Percentiles rank a stretch among this genome's conserved stretches.
Conservation (phyloP, 768 basidiomycete genomes). For the Hypholoma fasciculare region DNA sequence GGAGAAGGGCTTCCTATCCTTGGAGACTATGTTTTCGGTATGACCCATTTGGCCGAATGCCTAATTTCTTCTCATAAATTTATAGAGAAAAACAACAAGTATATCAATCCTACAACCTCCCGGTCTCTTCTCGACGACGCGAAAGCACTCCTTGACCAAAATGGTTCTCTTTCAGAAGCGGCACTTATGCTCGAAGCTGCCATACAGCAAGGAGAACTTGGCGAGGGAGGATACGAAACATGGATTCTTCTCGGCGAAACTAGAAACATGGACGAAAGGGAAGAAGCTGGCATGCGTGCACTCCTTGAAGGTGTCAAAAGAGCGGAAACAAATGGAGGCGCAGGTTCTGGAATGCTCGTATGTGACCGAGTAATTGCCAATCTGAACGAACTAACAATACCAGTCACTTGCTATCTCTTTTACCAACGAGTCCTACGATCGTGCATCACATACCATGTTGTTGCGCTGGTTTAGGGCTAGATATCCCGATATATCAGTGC, state of each 20-base stretch:
- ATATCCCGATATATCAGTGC: constrained; percentile 56
- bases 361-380: constrained; percentile 19
- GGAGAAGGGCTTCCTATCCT: constrained; percentile 77
- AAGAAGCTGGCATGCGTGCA: constrained; percentile 80
- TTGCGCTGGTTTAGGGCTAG: constrained; percentile 80
- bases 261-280: constrained; percentile 86
- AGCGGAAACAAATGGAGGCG: constrained; percentile 63
- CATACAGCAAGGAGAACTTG: constrained; percentile 78
- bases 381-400: constrained; percentile 11
- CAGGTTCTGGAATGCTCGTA: constrained; percentile 76
- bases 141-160: constrained; percentile 72
- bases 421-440: constrained; percentile 91
- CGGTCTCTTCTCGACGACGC: constrained; percentile 67
- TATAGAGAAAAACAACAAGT: constrained; percentile 73
- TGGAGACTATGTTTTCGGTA: constrained; percentile 77
- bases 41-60: constrained; percentile 18
- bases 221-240: constrained; percentile 81
- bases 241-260: constrained; percentile 94
- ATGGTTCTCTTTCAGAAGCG: constrained; percentile 87
- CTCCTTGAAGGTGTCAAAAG: constrained; percentile 68
- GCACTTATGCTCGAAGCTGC: constrained; percentile 89
- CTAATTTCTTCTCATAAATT: constrained; percentile 3
- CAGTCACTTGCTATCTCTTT: constrained; percentile 95
- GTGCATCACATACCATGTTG: constrained; percentile 82
- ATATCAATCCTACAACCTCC: constrained; percentile 52